Conservation (phyloP, 345 rosid species). For the Orychophragmus violaceus region DNA sequence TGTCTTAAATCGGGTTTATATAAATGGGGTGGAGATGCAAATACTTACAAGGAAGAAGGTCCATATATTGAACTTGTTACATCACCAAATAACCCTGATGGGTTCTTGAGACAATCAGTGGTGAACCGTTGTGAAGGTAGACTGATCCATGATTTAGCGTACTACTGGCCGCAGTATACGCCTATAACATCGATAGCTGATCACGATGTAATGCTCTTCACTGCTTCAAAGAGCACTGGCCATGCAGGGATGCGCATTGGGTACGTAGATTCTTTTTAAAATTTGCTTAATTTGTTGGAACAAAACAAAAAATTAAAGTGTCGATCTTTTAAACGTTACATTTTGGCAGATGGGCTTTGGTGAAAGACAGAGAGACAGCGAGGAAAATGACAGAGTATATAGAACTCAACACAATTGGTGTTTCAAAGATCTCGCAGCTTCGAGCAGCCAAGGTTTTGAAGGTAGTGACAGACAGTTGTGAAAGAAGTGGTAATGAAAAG, state of each 20-base stretch:
- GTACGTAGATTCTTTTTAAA: conserved; percentile 33
- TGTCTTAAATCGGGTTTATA: conserved; percentile 68
- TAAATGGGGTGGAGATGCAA: conserved; percentile 93
- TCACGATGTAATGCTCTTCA: conserved; percentile 76
- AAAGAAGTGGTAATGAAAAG: conserved; percentile 1
- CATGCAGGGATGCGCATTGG: conserved; percentile 96
- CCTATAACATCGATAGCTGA: conserved; percentile 66
- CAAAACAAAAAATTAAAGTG: not conserved
- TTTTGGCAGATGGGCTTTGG: conserved; percentile 72
- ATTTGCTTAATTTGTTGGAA: not conserved
- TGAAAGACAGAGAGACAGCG: conserved; percentile 63
- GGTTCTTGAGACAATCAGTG: conserved; percentile 54
- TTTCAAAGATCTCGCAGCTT: conserved; percentile 83
- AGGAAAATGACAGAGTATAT: conserved; percentile 70
- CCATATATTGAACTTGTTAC: conserved; percentile 91
- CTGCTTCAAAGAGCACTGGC: conserved; percentile 77
- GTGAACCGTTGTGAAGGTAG: conserved; percentile 61
- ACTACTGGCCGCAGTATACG: conserved; percentile 94
- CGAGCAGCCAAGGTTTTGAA: conserved; percentile 74
- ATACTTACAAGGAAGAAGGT: conserved; percentile 38
- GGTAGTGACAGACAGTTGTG: conserved; percentile 47
- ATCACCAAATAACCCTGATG: conserved; percentile 94
- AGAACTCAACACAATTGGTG: conserved; percentile 82
- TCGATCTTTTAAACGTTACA: not conserved
- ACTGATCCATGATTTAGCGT: conserved; percentile 85